Evolutionary conservation across 345 rosid species (phyloP), one percentile per base, ranked within the genome.

Genomic region (Brassica cretica): DNA sequence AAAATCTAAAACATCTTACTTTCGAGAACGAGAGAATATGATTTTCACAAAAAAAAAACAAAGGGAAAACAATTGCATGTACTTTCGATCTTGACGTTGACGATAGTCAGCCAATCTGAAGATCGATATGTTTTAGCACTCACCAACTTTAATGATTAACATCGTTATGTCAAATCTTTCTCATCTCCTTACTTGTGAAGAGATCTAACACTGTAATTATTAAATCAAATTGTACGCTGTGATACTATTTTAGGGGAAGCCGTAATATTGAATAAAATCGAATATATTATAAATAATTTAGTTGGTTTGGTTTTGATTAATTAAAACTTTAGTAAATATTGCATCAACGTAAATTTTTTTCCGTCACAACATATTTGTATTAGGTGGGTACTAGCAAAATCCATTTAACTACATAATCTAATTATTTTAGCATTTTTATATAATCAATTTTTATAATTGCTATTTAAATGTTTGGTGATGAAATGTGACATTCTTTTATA

Each of bases 101-200:
- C 58, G 68, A 41, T 44, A 59, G 35, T 39, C 37, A 71, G 37
- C 76, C 81, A 77, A 71, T 77, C 0, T 71, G 66, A 77, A 64
- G 66, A 64, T 25, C 25, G 16, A 56, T 77, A 71, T 63, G 10
- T 32, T 70, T 76, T 16, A 55, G 66, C 72, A 60, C 79, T 41
- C 37, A 65, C 72, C 70, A 27, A 78, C 73, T 78, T 56, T 44
- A 66, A 78, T 78, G 29, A 58, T 78, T 56, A 56, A 12, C 61
- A 39, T 65, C 46, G 41, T 64, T 63, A 70, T 65, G 75, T 77
- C 75, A 70, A 77, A 64, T 64, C 80, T 71, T 77, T 70, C 64
- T 76, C 61, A 37, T 25, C 27, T 59, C 32, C 5, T 66, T 66
- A 66, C 5, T 24, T 44, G 8, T 4, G 37, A 44, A 10, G 32